These are phyloP conservation scores for Cytospora piceae DNA, from an alignment of 2,329 filamentous ascomycete genomes.

Conservation along the genomic window DNA sequence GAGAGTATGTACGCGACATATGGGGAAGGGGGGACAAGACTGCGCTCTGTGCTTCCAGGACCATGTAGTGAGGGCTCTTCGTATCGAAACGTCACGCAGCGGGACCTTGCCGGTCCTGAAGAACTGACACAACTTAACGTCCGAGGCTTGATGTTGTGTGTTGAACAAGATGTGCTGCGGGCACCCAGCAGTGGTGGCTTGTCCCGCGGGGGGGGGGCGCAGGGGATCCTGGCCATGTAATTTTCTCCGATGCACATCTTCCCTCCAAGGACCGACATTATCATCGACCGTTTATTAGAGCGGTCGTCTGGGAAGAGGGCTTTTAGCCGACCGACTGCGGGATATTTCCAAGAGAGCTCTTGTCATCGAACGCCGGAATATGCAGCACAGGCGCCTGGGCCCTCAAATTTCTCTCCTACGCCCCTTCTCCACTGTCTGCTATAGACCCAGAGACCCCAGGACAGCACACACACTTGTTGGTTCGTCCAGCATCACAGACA, in stretches of 20 bases:
- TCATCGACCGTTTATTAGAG: not conserved
- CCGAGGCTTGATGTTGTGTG: not conserved
- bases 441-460: constrained; percentile 14
- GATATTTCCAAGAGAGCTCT: not conserved
- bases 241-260: constrained; percentile 2
- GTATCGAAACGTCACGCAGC: constrained; percentile 4
- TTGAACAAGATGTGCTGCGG: not conserved
- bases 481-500: constrained; percentile 11
- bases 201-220: not conserved
- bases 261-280: not conserved
- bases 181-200: not conserved
- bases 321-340: not conserved
- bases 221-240: not conserved
- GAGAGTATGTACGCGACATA: not conserved
- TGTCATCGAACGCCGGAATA: constrained; percentile 21
- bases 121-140: not conserved
- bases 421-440: constrained; percentile 21
- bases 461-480: constrained; percentile 1
- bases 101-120: not conserved
- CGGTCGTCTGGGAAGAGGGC: not conserved
- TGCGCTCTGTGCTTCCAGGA: constrained; percentile 3
- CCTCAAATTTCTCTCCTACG: constrained; percentile 17
- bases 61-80: constrained; percentile 8
- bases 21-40: constrained; percentile 7
- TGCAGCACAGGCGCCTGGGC: constrained; percentile 15